Evolutionary conservation across 164 flowering plant genomes (phyloP), one percentile per base, ranked within the genome.

Genomic region (Macadamia tetraphylla): DNA sequence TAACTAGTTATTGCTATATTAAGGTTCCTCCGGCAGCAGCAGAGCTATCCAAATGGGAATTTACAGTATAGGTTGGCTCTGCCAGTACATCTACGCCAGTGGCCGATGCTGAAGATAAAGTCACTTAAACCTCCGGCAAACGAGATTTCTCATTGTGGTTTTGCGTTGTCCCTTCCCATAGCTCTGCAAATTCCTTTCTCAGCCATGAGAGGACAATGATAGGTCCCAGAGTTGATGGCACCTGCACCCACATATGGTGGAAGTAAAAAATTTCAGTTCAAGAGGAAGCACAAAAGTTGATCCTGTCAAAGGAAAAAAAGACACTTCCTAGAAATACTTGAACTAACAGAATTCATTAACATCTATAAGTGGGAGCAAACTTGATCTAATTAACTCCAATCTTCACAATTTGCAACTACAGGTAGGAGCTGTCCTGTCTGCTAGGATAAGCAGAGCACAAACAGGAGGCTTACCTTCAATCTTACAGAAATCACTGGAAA

Each of bases 181-280:
- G 67, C 74, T 90, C 94, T 17, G 35, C 18, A 9, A 91, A 81
- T 53, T 94, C 97, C 65, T 82, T 85, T 77, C 90, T 84, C 29
- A 71, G 48, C 96, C 94, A 90, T 43, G 98, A 84, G 67, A 86
- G 58, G 57, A 87, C 58, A 61, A 94, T 42, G n/a, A 91, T 76
- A 0, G 96, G 97, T 51, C 96, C 97, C 58, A 94, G 68, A 6
- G 98, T 94, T 31, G 90, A 87, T 2, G 98, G 98, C 65, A 94
- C 98, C 97, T 94, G 73, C 73, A 78, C 61, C 11, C 44, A 68
- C 56, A 9, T 35, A 29, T n/a, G 43, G 57, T 35, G 40, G 40
- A 61, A 11, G 43, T 40, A 29, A 17, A 52, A 53, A 9, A 43
- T 5, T 4, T 53, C 18, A 53, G 18, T 53, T 53, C 40, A 53